Evolutionary conservation across 768 basidiomycete species (phyloP).

Genomic region (Hydnomerulius pinastri): DNA sequence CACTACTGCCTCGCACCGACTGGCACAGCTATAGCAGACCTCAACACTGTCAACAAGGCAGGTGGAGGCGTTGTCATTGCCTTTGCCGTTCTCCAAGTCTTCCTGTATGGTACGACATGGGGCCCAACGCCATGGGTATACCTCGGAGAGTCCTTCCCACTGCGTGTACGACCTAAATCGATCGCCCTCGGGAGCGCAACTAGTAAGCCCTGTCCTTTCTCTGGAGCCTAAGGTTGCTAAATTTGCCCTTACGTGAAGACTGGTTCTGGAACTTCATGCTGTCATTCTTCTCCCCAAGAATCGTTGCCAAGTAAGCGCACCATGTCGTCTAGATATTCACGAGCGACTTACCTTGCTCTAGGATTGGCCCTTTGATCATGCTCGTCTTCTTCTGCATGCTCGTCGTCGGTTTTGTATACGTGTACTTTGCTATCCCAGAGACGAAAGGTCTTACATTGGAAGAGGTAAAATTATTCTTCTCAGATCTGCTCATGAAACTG

Average conservation of each 20-base stretch:
- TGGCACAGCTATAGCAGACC: conserved; percentile 44
- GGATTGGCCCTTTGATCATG: conserved; percentile 74
- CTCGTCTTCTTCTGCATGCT: conserved; percentile 79
- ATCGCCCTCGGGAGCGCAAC: conserved; percentile 74
- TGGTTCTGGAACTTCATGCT: conserved; percentile 81
- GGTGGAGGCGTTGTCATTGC: conserved; percentile 72
- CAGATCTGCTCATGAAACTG: neutral
- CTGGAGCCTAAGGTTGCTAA: conserved; percentile 9
- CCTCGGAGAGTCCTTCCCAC: conserved; percentile 79
- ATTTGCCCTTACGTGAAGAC: conserved; percentile 24
- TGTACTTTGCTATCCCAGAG: conserved; percentile 78
- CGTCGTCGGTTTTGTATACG: conserved; percentile 67
- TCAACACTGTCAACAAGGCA: conserved; percentile 56
- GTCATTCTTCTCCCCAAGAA: conserved; percentile 71
- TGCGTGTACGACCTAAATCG: conserved; percentile 74
- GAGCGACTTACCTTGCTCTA: conserved; percentile 16
- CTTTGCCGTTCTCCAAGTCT: conserved; percentile 78
- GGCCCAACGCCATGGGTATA: conserved; percentile 79
- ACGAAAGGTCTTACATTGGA: conserved; percentile 77
- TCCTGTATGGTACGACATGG: conserved; percentile 74
- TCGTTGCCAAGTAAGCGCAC: conserved; percentile 49
- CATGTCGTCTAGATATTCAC: neutral
- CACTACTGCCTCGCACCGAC: conserved; percentile 63
- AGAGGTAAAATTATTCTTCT: conserved; percentile 44
- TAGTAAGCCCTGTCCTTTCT: conserved; percentile 29